phyloP scores from a whole-genome alignment of 2,329 filamentous ascomycete species.

The Aspergillus brasiliensis region DNA sequence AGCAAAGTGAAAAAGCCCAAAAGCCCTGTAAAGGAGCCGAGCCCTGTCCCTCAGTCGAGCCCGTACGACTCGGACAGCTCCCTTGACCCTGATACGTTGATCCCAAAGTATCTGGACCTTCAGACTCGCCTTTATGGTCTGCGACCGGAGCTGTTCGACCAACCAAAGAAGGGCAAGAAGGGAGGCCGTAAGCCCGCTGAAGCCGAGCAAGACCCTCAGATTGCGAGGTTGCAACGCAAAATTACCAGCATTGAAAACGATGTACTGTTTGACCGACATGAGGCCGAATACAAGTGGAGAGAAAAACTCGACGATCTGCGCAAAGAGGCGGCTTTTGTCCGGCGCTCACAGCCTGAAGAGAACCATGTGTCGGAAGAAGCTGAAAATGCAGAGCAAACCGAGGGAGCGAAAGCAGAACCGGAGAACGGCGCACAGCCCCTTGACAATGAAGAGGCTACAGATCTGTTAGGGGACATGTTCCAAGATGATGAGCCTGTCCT shows the following conservation, averaged over 20 bases:
- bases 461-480: constrained; percentile 61
- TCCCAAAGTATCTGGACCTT: constrained; percentile 75
- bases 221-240: constrained; percentile 71
- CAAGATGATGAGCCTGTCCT: constrained; percentile 45
- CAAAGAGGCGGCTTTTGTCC: constrained; percentile 54
- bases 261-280: constrained; percentile 69
- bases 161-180: constrained; percentile 45
- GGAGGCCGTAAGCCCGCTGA: constrained; percentile 27
- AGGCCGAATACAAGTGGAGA: constrained; percentile 69
- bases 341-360: constrained; percentile 28
- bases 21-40: constrained; percentile 26
- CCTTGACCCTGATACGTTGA: constrained; percentile 72
- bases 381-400: constrained; percentile 50
- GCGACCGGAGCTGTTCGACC: constrained; percentile 56
- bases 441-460: constrained; percentile 44
- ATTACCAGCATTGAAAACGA: constrained; percentile 76
- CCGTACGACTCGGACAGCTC: constrained; percentile 60
- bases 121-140: constrained; percentile 69
- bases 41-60: constrained; percentile 23
- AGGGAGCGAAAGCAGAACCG: constrained; percentile 22
- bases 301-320: constrained; percentile 61
- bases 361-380: constrained; percentile 49
- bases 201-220: constrained; percentile 44
- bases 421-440: constrained; percentile 19
- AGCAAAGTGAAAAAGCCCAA: constrained; percentile 30